Conservation (phyloP, 176 grass and related monocot genomes). For the Oryza punctata region DNA sequence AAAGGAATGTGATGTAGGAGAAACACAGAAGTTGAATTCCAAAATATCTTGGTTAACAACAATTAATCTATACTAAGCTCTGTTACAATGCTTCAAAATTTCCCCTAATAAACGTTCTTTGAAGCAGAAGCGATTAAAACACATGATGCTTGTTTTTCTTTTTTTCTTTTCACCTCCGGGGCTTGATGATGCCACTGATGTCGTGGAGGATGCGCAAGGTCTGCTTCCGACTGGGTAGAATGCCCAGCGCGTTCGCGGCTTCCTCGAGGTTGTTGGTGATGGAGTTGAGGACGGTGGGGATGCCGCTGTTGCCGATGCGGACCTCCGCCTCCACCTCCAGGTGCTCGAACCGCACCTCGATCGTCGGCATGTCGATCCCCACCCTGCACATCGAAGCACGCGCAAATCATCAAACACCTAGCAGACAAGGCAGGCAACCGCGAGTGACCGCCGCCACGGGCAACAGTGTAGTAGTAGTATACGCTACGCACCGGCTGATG, state of each 20-base stretch:
- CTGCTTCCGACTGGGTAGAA: constrained; percentile 76
- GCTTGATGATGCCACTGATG: constrained; percentile 87
- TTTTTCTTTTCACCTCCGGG: constrained; percentile 57
- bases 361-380: constrained; percentile 74
- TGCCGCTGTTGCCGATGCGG: constrained; percentile 79
- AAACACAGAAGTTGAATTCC: not conserved
- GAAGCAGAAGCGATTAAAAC: not conserved
- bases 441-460: too few species aligned
- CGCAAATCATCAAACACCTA: constrained; percentile 36
- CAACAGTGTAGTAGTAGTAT: too few species aligned
- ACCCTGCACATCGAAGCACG: constrained; percentile 51
- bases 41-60: not conserved
- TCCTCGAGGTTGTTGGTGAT: constrained; percentile 71
- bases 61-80: not conserved
- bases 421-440: not conserved
- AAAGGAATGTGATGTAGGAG: constrained; percentile 17
- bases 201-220: constrained; percentile 76
- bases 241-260: constrained; percentile 60
- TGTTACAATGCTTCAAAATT: not conserved
- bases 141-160: not conserved
- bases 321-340: constrained; percentile 60
- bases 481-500: constrained; percentile 44
- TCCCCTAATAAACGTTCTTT: not conserved
- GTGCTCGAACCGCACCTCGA: constrained; percentile 88
- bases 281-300: constrained; percentile 83